A percentile compares a stretch with the other conserved stretches of the same genome.
Conservation (phyloP, 768 basidiomycete species). For the Termitomyces sp. region DNA sequence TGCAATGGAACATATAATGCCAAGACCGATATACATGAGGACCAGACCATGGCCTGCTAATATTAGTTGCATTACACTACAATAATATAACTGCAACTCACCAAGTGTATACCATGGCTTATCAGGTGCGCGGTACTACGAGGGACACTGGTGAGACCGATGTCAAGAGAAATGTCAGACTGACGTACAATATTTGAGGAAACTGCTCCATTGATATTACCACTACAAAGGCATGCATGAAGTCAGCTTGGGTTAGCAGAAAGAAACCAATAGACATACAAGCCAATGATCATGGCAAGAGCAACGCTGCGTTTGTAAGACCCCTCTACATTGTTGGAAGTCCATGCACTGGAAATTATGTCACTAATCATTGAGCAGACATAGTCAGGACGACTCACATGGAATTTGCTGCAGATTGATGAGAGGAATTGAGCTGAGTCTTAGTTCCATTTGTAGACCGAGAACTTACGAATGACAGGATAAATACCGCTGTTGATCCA, state of each 20-base stretch:
- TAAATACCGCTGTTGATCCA: slow-evolving; percentile 59
- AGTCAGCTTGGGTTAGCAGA: neutral
- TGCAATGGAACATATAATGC: slow-evolving; percentile 42
- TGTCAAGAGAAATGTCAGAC: neutral
- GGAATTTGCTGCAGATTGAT: slow-evolving; percentile 46
- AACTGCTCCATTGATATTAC: slow-evolving; percentile 75
- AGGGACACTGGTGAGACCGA: neutral
- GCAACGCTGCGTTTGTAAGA: slow-evolving; percentile 73
- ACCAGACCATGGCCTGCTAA: slow-evolving; percentile 41
- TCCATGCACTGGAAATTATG: slow-evolving; percentile 39
- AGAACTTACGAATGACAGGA: slow-evolving; percentile 59
- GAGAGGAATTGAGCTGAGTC: neutral
- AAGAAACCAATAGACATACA: slow-evolving; percentile 32
- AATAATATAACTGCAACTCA: slow-evolving; percentile 6
- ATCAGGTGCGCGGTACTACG: slow-evolving; percentile 60
- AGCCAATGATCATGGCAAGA: slow-evolving; percentile 65
- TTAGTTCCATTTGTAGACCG: neutral
- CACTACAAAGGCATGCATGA: slow-evolving; percentile 31
- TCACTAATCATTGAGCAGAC: neutral
- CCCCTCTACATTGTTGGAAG: slow-evolving; percentile 72
- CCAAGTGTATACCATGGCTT: slow-evolving; percentile 65
- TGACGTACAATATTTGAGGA: slow-evolving; percentile 66
- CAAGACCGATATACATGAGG: slow-evolving; percentile 68
- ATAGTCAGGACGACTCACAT: slow-evolving; percentile 25
- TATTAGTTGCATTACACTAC: neutral